Evolutionary conservation across 331 rosid genomes (phyloP).

Genomic region (Spiraea crenata): DNA sequence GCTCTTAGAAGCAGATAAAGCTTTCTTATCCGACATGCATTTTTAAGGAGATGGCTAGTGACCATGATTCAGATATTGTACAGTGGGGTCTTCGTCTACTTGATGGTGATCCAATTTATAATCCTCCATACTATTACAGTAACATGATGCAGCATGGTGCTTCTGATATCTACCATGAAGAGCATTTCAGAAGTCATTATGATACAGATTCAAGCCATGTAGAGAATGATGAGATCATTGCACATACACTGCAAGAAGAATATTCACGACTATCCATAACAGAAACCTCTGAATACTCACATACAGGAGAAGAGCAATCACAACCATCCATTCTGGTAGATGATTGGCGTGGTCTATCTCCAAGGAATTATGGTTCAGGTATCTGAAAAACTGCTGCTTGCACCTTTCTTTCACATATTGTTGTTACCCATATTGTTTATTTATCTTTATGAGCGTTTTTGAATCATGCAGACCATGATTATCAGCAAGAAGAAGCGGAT

Average conservation of each 20-base stretch:
- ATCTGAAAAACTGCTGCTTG: conserved; percentile 17
- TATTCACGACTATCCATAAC: conserved; percentile 53
- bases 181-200: conserved; percentile 48
- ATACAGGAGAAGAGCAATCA: conserved; percentile 42
- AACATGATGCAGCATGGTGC: conserved; percentile 37
- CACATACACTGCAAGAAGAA: conserved; percentile 72
- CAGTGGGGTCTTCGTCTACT: conserved; percentile 65
- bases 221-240: conserved; percentile 77
- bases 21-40: not conserved
- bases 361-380: conserved; percentile 47
- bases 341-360: conserved; percentile 50
- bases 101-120: conserved; percentile 46
- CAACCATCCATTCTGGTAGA: conserved; percentile 36
- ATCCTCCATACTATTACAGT: conserved; percentile 46
- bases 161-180: conserved; percentile 38
- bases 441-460: conserved; percentile 11
- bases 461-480: conserved; percentile 34
- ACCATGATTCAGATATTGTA: conserved; percentile 50
- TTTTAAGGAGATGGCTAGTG: conserved; percentile 46
- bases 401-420: not conserved
- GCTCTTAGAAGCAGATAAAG: conserved; percentile 7
- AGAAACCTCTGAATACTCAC: conserved; percentile 40
- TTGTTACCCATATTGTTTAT: conserved; percentile 14
- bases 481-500: conserved; percentile 36
- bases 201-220: conserved; percentile 42